Evolutionary conservation across 2,329 filamentous ascomycete genomes (phyloP).

Genomic region (Aspergillus brunneoviolaceus): DNA sequence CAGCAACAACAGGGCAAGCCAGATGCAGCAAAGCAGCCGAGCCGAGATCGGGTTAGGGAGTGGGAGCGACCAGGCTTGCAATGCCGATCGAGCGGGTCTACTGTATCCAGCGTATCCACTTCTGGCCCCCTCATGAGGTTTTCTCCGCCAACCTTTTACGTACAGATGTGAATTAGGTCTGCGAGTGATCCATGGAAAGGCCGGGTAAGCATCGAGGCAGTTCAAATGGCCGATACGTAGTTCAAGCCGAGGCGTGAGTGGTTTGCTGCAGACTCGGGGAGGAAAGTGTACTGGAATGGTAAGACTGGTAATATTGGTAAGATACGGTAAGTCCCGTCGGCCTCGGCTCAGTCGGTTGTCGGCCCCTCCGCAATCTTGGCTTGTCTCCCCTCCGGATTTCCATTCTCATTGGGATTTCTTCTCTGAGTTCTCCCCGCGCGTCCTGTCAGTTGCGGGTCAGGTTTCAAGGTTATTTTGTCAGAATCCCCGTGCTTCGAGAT

Average conservation of each 20-base stretch:
- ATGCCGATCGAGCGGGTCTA: constrained; percentile 2
- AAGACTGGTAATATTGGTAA: constrained; percentile 18
- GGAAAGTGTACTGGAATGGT: not conserved
- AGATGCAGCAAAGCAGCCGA: constrained; percentile 9
- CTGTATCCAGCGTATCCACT: not conserved
- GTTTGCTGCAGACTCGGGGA: not conserved
- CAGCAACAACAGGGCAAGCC: not conserved
- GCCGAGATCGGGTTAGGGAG: constrained; percentile 11
- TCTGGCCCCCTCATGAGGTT: not conserved
- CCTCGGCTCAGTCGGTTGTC: constrained; percentile 24
- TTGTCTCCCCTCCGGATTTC: not conserved
- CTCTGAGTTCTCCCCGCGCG: not conserved
- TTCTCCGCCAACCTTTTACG: not conserved
- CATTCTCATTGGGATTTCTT: not conserved
- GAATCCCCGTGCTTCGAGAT: not conserved
- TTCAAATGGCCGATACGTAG: not conserved
- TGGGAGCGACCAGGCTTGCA: not conserved
- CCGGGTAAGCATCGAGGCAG: not conserved
- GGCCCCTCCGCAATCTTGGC: constrained; percentile 3
- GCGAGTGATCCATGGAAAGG: not conserved
- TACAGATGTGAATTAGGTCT: not conserved
- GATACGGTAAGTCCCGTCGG: constrained; percentile 24
- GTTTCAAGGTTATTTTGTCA: not conserved
- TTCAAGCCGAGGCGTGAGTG: not conserved
- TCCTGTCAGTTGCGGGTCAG: not conserved